phyloP scores from a whole-genome alignment of 768 basidiomycete genomes.

The Daedaleopsis sinensis region DNA sequence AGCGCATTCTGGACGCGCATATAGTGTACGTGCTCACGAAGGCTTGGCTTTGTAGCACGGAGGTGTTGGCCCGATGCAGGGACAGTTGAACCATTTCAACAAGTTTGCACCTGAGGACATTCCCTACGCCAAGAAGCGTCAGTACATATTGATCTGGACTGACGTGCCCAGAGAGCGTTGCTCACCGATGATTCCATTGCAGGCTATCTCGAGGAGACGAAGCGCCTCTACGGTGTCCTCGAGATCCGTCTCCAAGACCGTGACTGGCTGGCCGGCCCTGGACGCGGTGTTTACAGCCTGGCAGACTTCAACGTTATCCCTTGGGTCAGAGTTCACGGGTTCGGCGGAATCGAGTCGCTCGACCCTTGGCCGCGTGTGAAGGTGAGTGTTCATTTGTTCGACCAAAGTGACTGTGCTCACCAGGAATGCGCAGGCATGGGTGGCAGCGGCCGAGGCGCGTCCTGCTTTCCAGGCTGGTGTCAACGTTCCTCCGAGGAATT shows the following conservation, averaged over 20 bases:
- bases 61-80: slow-evolving; percentile 88
- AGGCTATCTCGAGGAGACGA: slow-evolving; percentile 83
- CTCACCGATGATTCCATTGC: slow-evolving; percentile 22
- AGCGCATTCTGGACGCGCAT: slow-evolving; percentile 16
- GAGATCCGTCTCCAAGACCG: slow-evolving; percentile 73
- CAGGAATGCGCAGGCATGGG: slow-evolving; percentile 38
- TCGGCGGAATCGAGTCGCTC: slow-evolving; percentile 55
- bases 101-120: slow-evolving; percentile 66
- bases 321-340: slow-evolving; percentile 58
- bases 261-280: slow-evolving; percentile 82
- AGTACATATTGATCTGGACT: slow-evolving; percentile 23
- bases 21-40: background rate
- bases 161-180: background rate
- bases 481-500: slow-evolving; percentile 11
- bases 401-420: background rate
- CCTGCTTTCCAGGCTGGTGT: slow-evolving; percentile 23
- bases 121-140: slow-evolving; percentile 69
- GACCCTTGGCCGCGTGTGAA: slow-evolving; percentile 68
- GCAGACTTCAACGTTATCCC: slow-evolving; percentile 73
- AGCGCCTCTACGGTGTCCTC: slow-evolving; percentile 81
- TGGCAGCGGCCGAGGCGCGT: slow-evolving; percentile 32
- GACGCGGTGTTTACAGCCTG: slow-evolving; percentile 64
- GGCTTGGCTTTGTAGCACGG: slow-evolving; percentile 55
- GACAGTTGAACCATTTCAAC: slow-evolving; percentile 74
- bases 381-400: slow-evolving; percentile 34